Percentiles rank a stretch among this genome's conserved stretches.
Conservation (phyloP, 2,329 filamentous ascomycete species). For the Aplosporella prunicola region DNA sequence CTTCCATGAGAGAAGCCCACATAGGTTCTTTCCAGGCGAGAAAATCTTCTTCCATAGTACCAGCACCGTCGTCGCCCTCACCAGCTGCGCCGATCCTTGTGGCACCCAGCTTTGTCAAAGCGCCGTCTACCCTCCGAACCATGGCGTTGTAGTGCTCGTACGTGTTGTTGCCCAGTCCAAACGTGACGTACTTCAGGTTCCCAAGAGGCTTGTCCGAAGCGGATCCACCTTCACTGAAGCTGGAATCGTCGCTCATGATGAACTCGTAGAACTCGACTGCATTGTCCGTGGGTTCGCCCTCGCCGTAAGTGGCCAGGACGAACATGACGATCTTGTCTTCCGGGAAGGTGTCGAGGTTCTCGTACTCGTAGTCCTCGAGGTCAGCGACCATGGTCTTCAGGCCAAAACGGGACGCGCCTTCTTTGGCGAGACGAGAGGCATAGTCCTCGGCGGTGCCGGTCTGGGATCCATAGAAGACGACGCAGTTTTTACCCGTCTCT, state of each 20-base stretch:
- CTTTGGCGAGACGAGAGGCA: conserved; percentile 89
- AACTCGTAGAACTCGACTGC: conserved; percentile 99
- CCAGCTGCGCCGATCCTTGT: conserved; percentile 77
- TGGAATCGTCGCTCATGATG: conserved; percentile 68
- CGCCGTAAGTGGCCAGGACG: conserved; percentile 91
- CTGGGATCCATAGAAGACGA: conserved; percentile 97
- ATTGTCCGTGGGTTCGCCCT: conserved; percentile 97
- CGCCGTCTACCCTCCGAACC: conserved; percentile 83
- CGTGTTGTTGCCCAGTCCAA: conserved; percentile 96
- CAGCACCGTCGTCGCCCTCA: conserved; percentile 93
- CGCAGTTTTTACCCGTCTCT: conserved; percentile 89
- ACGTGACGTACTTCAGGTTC: conserved; percentile 86
- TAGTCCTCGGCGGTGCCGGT: conserved; percentile 98
- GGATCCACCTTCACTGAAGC: conserved; percentile 61
- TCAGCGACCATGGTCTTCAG: conserved; percentile 98
- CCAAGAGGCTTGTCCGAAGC: conserved; percentile 55
- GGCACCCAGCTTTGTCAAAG: conserved; percentile 72
- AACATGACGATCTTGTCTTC: conserved; percentile 91
- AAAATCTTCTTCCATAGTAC: conserved; percentile 99
- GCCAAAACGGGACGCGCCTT: conserved; percentile 91
- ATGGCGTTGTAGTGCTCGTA: conserved; percentile 99
- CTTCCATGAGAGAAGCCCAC: conserved; percentile 77
- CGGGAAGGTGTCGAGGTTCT: conserved; percentile 81
- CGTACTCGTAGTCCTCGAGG: conserved; percentile 94
- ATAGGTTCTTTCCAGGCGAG: conserved; percentile 98